Conservation (phyloP, 371 early-diverging fungal species). For the Mucor irregularis region DNA sequence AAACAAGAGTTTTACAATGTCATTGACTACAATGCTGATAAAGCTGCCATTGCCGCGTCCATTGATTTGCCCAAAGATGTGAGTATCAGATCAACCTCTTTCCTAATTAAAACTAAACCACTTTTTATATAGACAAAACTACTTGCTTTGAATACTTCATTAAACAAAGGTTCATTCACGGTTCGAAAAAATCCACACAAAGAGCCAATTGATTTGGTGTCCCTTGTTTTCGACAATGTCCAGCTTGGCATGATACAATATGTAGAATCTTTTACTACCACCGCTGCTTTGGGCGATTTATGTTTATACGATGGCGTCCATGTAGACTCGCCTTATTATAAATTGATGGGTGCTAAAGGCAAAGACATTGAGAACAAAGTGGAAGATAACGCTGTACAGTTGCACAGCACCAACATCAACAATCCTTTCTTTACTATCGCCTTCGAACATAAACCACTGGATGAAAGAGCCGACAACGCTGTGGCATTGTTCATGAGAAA, state of each 20-base stretch:
- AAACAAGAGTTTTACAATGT: conserved; percentile 89
- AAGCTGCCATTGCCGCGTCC: conserved; percentile 58
- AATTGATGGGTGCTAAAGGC: conserved; percentile 81
- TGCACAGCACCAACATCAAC: conserved; percentile 17
- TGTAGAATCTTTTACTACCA: conserved; percentile 69
- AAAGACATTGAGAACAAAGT: conserved; percentile 22
- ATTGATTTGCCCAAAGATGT: conserved; percentile 83
- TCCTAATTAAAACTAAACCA: background rate
- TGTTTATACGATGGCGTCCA: conserved; percentile 82
- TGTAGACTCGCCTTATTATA: conserved; percentile 74
- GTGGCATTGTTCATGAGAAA: conserved; percentile 84
- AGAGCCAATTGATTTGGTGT: conserved; percentile 57
- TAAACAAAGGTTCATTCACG: conserved; percentile 87
- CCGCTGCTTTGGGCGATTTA: conserved; percentile 78
- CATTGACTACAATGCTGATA: conserved; percentile 91
- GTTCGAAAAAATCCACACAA: conserved; percentile 71
- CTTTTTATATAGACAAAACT: conserved; percentile 52
- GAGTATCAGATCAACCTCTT: background rate
- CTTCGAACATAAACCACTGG: conserved; percentile 87
- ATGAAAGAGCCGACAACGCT: conserved; percentile 87
- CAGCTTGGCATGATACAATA: conserved; percentile 57
- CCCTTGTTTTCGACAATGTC: conserved; percentile 70
- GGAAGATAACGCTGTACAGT: conserved; percentile 17
- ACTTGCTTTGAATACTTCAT: conserved; percentile 64
- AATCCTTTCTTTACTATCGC: conserved; percentile 83